Percentiles rank a stretch among this genome's conserved stretches.
phyloP scores from a whole-genome alignment of 768 basidiomycete genomes.

The Lactifluus pinguis region DNA sequence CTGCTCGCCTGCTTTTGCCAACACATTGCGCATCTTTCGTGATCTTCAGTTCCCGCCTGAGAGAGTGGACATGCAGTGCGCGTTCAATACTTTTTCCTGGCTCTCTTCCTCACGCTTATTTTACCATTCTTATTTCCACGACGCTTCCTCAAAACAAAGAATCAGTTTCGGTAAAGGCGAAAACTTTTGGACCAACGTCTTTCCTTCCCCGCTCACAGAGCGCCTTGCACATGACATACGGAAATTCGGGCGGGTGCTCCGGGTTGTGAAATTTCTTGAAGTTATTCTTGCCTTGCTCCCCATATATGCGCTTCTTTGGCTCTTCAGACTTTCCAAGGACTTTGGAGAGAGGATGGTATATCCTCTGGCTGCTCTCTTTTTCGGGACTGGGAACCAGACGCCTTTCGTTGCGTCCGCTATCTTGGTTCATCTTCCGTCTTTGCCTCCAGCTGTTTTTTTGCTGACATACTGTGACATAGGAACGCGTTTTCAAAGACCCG shows the following conservation, averaged over 20 bases:
- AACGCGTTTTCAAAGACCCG: conserved; percentile 30
- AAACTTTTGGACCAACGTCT: conserved; percentile 34
- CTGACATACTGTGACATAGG: conserved; percentile 15
- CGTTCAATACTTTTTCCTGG: not conserved
- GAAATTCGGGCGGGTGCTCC: conserved; percentile 27
- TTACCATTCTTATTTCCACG: no score
- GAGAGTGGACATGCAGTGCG: conserved; percentile 29
- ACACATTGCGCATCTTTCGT: conserved; percentile 29
- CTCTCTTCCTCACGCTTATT: not conserved
- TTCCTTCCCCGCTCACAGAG: conserved; percentile 26
- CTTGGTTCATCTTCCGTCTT: conserved; percentile 17
- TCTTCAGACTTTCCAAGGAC: conserved; percentile 29
- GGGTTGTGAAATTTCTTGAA: conserved; percentile 28
- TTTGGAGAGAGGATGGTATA: conserved; percentile 33
- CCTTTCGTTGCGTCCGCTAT: conserved; percentile 30
- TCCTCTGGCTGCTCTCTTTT: conserved; percentile 29
- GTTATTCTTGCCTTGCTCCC: conserved; percentile 27
- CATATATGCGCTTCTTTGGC: conserved; percentile 28
- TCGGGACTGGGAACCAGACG: conserved; percentile 32
- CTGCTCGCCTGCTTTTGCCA: conserved; percentile 29
- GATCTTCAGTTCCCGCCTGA: conserved; percentile 28
- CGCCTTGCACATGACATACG: conserved; percentile 26
- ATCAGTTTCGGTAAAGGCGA: conserved; percentile 30
- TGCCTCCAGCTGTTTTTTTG: not conserved
- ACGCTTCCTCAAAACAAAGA: conserved; percentile 1